Conservation (phyloP, 2,329 filamentous ascomycete species). For the Hansfordia pulvinata region DNA sequence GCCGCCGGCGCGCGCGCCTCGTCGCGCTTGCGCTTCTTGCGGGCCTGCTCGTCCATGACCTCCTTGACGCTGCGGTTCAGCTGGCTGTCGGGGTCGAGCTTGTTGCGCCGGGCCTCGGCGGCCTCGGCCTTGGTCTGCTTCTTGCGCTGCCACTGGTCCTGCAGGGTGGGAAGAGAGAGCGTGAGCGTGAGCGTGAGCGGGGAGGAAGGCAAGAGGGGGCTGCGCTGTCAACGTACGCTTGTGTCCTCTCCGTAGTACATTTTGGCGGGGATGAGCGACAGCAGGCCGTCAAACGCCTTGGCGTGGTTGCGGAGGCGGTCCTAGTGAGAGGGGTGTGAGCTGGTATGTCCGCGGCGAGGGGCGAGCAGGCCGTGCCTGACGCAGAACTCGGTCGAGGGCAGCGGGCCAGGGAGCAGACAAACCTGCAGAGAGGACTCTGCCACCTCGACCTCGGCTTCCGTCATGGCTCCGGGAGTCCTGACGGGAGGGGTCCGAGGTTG, state of each 20-base stretch:
- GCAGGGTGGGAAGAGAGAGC: conserved; percentile 3
- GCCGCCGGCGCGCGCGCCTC: too few relatives aligned
- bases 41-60: conserved; percentile 68
- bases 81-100: conserved; percentile 80
- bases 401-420: too few relatives aligned
- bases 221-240: conserved; percentile 45
- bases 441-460: neutral
- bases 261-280: conserved; percentile 81
- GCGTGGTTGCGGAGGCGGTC: conserved; percentile 45
- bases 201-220: conserved; percentile 2
- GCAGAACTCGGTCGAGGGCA: too few relatives aligned
- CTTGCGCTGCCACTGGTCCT: conserved; percentile 91
- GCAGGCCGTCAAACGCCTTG: conserved; percentile 72
- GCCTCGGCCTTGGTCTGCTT: conserved; percentile 92
- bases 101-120: conserved; percentile 68
- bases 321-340: conserved; percentile 20
- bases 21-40: conserved; percentile 63
- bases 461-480: too few relatives aligned
- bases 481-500: too few relatives aligned
- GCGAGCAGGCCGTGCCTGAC: conserved; percentile 28
- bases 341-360: too few relatives aligned
- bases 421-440: neutral
- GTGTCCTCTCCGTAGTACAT: conserved; percentile 82
- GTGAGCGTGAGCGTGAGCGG: neutral
- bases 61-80: conserved; percentile 76